Evolutionary conservation across 345 rosid species (phyloP), one percentile per base, ranked within the genome.

Genomic region (Geranium brycei): DNA sequence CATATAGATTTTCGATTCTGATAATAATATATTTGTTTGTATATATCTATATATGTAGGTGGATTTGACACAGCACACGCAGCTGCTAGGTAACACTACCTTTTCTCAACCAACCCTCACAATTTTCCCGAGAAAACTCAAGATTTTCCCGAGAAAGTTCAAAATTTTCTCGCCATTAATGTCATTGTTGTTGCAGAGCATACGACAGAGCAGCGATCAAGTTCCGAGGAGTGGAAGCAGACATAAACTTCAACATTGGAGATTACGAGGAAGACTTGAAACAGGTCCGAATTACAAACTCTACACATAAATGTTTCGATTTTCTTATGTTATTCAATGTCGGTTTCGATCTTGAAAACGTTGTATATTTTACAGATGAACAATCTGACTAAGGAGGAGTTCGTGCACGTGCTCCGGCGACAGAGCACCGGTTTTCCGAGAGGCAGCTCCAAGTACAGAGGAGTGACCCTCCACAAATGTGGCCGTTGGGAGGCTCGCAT

Each of bases 51-150:
- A n/a, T 60, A 40, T 66, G 35, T 71, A 93, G 99, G 99, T 81
- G 99, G 99, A 77, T 93, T 93, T 72, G 99, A 93, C 89, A 90
- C 99, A 14, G 96, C 99, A 76, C 97, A 85, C 81, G 89, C 96
- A 61, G 99, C 99, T 77, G 99, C 99, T 69, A 88, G 97, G 99
- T 90, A 17, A 62, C 64, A 61, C 51, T 2, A 7, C 53, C 51
- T 58, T 19, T 55, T 63, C 35, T 35, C 28, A 23, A 23, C 28
- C 28, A 23, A 23, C 3, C 41, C 41, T 35, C 10, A 7, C 41
- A 35, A 35, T 35, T 35, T 35, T 35, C 41, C 4, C 41, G 10
- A 35, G 5, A 2, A 7, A 5, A 17, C 5, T 17, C 28, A 58
- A 58, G 1, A 35, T 35, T 3, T 35, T 35, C 41, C 41, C 41